Evolutionary conservation across 805 yeast species (phyloP).

Genomic region (Schwanniomyces pseudopolymorphus): DNA sequence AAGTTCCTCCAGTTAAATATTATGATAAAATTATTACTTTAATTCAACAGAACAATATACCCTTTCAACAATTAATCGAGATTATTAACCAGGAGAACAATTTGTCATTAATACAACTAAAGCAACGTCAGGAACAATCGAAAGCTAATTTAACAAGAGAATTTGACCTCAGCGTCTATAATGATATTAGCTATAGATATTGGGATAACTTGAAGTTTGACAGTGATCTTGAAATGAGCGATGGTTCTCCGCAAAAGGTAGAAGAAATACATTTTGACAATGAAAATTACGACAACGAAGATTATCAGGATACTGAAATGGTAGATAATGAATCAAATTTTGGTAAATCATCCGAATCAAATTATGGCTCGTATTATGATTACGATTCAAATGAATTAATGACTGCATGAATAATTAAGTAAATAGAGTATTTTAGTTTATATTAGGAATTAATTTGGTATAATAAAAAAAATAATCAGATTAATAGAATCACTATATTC

Average conservation of each 20-base stretch:
- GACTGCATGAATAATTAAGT: not conserved
- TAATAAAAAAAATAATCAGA: too few species aligned
- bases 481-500: too few species aligned
- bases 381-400: conserved; percentile 3
- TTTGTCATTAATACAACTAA: conserved; percentile 17
- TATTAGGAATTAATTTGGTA: not conserved
- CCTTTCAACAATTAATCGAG: conserved; percentile 19
- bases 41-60: conserved; percentile 17
- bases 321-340: conserved; percentile 1
- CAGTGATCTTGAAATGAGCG: conserved; percentile 26
- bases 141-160: not conserved
- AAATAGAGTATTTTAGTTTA: not conserved
- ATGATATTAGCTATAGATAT: conserved; percentile 31
- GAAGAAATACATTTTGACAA: not conserved
- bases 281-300: not conserved
- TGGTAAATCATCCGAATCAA: conserved; percentile 9
- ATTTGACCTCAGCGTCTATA: conserved; percentile 10
- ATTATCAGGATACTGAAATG: conserved; percentile 8
- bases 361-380: conserved; percentile 17
- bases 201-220: conserved; percentile 33
- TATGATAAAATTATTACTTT: conserved; percentile 25
- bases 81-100: conserved; percentile 28
- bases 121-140: conserved; percentile 8
- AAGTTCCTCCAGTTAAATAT: conserved; percentile 16
- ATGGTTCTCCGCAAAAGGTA: not conserved